phyloP scores from a whole-genome alignment of 2,329 filamentous ascomycete species.

The Geosmithia morbida region DNA sequence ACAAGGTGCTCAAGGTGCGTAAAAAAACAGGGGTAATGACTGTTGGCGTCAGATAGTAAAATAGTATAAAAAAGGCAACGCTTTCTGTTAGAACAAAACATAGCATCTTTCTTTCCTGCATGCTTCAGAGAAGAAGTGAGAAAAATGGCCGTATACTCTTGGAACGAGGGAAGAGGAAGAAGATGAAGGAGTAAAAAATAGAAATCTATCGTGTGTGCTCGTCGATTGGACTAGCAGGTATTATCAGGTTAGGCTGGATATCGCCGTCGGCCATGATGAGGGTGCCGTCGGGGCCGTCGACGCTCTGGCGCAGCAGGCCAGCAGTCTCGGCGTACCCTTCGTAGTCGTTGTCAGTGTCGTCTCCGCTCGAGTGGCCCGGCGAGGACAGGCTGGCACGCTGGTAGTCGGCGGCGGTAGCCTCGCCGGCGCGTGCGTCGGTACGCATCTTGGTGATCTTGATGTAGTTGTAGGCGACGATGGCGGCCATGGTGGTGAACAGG shows the following conservation, averaged over 20 bases:
- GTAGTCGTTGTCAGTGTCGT: conserved; percentile 21
- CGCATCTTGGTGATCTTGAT: conserved; percentile 89
- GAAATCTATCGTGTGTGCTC: background rate
- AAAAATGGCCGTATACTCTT: too few relatives aligned
- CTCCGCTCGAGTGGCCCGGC: conserved; percentile 15
- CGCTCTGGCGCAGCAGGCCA: conserved; percentile 24
- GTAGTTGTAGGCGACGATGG: conserved; percentile 85
- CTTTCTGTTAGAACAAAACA: conserved; percentile 1
- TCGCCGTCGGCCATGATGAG: conserved; percentile 25
- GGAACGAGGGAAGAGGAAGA: too few relatives aligned
- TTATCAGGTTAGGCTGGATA: conserved; percentile 17
- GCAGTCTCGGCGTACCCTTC: conserved; percentile 28
- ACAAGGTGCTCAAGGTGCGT: too few relatives aligned
- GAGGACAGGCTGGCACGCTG: conserved; percentile 15
- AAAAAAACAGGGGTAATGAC: too few relatives aligned
- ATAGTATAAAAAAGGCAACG: conserved; percentile 1
- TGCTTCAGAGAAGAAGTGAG: too few relatives aligned
- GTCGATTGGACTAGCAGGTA: background rate
- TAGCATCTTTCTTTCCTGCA: too few relatives aligned
- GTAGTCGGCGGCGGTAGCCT: conserved; percentile 19
- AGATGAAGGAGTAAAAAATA: too few relatives aligned
- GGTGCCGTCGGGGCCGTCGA: conserved; percentile 17
- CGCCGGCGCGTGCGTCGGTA: conserved; percentile 47
- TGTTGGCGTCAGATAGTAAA: background rate
- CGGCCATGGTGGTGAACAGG: conserved; percentile 72